These are phyloP conservation scores for Trypanosoma rangeli DNA, from an alignment of 208 protist genomes.

Conservation along the genomic window DNA sequence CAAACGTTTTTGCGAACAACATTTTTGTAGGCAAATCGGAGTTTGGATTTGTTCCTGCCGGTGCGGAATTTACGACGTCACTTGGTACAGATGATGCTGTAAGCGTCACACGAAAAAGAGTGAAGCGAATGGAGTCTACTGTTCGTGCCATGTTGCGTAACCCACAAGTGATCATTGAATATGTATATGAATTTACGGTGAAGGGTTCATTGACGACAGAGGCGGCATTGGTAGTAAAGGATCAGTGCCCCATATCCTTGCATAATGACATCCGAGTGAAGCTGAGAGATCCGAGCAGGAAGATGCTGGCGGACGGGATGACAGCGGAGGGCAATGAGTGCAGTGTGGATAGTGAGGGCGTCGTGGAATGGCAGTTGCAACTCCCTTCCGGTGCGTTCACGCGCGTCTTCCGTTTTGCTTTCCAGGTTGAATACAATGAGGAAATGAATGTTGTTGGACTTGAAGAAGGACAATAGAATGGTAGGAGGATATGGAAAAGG, in stretches of 20 bases:
- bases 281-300: slow-evolving; percentile 23
- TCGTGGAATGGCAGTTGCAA: slow-evolving; percentile 42
- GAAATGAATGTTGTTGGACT: slow-evolving; percentile 32
- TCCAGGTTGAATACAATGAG: slow-evolving; percentile 32
- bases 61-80: slow-evolving; percentile 45
- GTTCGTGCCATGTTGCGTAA: slow-evolving; percentile 4
- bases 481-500: not conserved
- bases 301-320: slow-evolving; percentile 16
- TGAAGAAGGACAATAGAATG: not conserved
- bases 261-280: slow-evolving; percentile 37
- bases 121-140: slow-evolving; percentile 16
- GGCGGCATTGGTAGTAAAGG: slow-evolving; percentile 45
- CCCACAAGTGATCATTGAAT: slow-evolving; percentile 6
- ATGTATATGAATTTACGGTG: slow-evolving; percentile 30
- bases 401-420: slow-evolving; percentile 37
- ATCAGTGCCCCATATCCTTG: slow-evolving; percentile 54
- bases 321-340: slow-evolving; percentile 20
- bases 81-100: slow-evolving; percentile 51
- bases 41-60: slow-evolving; percentile 39
- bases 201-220: slow-evolving; percentile 15
- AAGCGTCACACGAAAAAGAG: slow-evolving; percentile 29
- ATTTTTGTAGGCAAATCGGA: slow-evolving; percentile 46
- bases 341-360: slow-evolving; percentile 38
- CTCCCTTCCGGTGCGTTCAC: slow-evolving; percentile 29
- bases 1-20: slow-evolving; percentile 50